A percentile compares a stretch with the other conserved stretches of the same genome.
Conservation (phyloP, 78 protist genomes). For the Speleostelium caveatum region DNA sequence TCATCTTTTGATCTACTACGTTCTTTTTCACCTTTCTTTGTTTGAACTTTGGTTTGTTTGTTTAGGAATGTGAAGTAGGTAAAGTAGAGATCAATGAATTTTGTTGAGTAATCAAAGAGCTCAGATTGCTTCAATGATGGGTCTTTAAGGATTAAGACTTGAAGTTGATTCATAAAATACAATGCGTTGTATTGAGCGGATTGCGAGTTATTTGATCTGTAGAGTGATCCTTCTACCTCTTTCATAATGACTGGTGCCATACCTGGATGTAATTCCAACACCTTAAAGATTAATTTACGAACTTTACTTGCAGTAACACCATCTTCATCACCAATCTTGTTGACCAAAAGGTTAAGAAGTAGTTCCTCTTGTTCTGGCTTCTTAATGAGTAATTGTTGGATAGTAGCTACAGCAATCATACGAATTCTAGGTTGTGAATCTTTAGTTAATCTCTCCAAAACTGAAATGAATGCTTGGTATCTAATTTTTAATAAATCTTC, state of each 20-base stretch:
- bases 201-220: constrained; percentile 42
- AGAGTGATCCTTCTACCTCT: constrained; percentile 78
- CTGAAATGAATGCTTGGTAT: constrained; percentile 36
- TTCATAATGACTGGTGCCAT: constrained; percentile 73
- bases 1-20: background rate
- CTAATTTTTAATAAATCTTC: constrained; percentile 73
- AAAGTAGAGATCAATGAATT: constrained; percentile 3
- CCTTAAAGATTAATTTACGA: constrained; percentile 6
- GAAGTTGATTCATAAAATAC: constrained; percentile 16
- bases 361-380: constrained; percentile 83
- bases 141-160: constrained; percentile 25
- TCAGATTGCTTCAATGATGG: background rate
- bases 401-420: constrained; percentile 6
- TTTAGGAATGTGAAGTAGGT: constrained; percentile 26
- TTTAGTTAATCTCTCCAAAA: constrained; percentile 8
- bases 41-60: background rate
- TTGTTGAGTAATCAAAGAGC: background rate
- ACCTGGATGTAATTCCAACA: constrained; percentile 76
- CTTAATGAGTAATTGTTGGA: constrained; percentile 27
- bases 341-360: constrained; percentile 65
- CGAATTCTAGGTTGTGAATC: constrained; percentile 30
- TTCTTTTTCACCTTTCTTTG: background rate
- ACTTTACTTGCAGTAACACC: constrained; percentile 54
- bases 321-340: constrained; percentile 84
- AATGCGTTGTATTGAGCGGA: constrained; percentile 74